Evolutionary conservation across 768 basidiomycete genomes (phyloP).

Genomic region (Hirschioporus abietinus): DNA sequence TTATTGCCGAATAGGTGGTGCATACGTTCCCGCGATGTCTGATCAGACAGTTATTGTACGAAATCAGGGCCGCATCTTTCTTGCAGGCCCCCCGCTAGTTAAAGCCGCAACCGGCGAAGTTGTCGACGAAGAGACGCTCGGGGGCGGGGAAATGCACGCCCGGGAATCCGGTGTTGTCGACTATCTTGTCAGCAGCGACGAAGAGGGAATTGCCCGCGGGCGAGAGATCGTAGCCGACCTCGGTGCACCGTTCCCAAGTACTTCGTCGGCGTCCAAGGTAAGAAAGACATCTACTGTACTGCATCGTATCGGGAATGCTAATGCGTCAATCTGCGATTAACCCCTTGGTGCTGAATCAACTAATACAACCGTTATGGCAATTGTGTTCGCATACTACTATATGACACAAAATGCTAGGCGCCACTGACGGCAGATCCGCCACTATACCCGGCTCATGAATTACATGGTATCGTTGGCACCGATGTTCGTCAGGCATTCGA

Average conservation of each 20-base stretch:
- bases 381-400: too few species aligned
- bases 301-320: not conserved
- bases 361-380: too few species aligned
- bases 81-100: slow-evolving; percentile 91
- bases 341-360: not conserved
- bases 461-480: slow-evolving; percentile 89
- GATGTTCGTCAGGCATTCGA: slow-evolving; percentile 87
- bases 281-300: slow-evolving; percentile 17
- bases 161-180: slow-evolving; percentile 89
- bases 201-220: slow-evolving; percentile 78
- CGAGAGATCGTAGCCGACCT: slow-evolving; percentile 74
- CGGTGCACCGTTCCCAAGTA: slow-evolving; percentile 51
- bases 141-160: slow-evolving; percentile 89
- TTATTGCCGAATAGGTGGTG: slow-evolving; percentile 51
- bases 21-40: slow-evolving; percentile 95
- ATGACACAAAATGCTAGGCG: slow-evolving; percentile 36
- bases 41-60: slow-evolving; percentile 90
- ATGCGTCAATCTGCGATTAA: not conserved
- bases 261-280: slow-evolving; percentile 35
- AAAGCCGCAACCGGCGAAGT: slow-evolving; percentile 93
- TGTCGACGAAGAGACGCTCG: slow-evolving; percentile 88
- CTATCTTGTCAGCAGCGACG: slow-evolving; percentile 79
- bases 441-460: slow-evolving; percentile 71
- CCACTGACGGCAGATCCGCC: slow-evolving; percentile 60
- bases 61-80: slow-evolving; percentile 89